These are phyloP conservation scores for Termitomyces sp. DNA, from an alignment of 768 basidiomycete species.

Conservation along the genomic window DNA sequence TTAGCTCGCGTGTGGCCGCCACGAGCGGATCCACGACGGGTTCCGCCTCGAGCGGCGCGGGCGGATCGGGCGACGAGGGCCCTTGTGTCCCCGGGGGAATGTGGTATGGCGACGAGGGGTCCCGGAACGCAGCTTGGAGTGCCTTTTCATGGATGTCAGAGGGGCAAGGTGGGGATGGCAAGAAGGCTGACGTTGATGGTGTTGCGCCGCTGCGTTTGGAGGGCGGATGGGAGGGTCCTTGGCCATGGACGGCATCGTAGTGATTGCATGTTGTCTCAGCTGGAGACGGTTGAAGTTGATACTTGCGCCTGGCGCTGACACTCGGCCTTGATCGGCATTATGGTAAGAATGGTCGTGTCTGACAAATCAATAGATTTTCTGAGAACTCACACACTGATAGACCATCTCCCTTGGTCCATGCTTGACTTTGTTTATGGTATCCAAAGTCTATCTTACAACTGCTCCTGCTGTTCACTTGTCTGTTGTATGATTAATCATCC, in stretches of 20 bases:
- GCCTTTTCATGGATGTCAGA: constrained; percentile 27
- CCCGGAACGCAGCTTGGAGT: constrained; percentile 56
- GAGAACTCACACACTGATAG: not conserved
- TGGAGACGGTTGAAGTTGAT: no score
- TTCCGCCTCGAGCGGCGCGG: constrained; percentile 2
- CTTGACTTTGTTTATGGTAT: no score
- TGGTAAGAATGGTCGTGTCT: not conserved
- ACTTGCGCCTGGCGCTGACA: no score
- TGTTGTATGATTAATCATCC: no score
- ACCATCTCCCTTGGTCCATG: no score
- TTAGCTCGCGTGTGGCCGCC: constrained; percentile 38
- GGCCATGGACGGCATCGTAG: not conserved
- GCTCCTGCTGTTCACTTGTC: not conserved
- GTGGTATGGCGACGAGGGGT: constrained; percentile 62
- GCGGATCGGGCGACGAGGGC: constrained; percentile 53
- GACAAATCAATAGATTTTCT: no score
- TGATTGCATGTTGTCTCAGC: not conserved
- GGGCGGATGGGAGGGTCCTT: not conserved
- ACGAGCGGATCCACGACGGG: constrained; percentile 18
- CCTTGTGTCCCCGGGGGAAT: constrained; percentile 54
- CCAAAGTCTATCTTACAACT: no score
- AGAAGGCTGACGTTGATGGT: constrained; percentile 5
- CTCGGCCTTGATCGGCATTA: not conserved
- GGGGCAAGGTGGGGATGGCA: not conserved
- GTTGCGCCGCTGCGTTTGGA: not conserved